A percentile compares a stretch with the other conserved stretches of the same genome.
These are phyloP conservation scores for Trypanosoma theileri DNA, from an alignment of 208 protist species.

Conservation along the genomic window DNA sequence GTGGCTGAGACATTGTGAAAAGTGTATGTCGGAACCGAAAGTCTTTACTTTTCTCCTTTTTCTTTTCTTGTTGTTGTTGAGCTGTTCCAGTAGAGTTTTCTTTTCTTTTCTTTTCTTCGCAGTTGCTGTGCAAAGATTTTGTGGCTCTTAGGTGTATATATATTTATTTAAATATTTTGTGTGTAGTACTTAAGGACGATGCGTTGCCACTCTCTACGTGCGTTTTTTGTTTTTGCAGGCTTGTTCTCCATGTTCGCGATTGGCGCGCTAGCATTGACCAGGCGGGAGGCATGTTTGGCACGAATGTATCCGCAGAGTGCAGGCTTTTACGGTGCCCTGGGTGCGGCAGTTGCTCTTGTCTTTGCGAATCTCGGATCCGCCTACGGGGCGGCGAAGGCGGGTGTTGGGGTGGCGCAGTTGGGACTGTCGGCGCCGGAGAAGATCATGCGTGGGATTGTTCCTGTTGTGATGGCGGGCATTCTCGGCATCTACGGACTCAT, in stretches of 20 bases:
- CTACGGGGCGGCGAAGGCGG: conserved; percentile 98
- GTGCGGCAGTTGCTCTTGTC: conserved; percentile 71
- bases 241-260: neutral
- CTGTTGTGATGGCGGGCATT: conserved; percentile 95
- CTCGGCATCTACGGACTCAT: conserved; percentile 99
- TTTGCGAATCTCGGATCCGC: conserved; percentile 97
- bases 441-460: conserved; percentile 96
- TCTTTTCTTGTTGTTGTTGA: too few relatives aligned
- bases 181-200: too few relatives aligned
- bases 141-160: too few relatives aligned
- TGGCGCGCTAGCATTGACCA: conserved; percentile 6
- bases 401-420: conserved; percentile 96
- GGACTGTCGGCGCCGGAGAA: conserved; percentile 95
- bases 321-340: conserved; percentile 78
- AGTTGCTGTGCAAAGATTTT: too few relatives aligned
- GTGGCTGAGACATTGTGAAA: too few relatives aligned
- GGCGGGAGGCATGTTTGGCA: conserved; percentile 45
- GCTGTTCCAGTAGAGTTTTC: too few relatives aligned
- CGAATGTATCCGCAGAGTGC: conserved; percentile 84
- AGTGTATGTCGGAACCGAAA: too few relatives aligned
- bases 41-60: too few relatives aligned
- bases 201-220: neutral
- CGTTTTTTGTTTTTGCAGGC: neutral
- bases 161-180: too few relatives aligned
- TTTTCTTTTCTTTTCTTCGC: too few relatives aligned